A percentile compares a stretch with the other conserved stretches of the same genome.
Conservation (phyloP, 2,329 filamentous ascomycete species). For the Lasiodiplodia theobromae region DNA sequence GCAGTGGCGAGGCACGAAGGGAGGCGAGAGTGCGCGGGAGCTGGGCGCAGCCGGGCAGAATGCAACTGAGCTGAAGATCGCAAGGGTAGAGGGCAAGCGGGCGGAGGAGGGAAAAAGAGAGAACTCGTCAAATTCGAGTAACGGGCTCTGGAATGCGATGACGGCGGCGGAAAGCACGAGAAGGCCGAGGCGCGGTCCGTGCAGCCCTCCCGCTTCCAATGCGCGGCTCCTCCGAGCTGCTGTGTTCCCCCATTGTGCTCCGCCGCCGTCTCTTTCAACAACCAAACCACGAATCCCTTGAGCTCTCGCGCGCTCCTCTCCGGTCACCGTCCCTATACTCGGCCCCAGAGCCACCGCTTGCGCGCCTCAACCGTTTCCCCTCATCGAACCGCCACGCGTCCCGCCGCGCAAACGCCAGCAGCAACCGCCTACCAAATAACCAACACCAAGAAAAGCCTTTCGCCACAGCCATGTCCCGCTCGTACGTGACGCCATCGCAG, state of each 20-base stretch:
- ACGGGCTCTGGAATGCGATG: constrained; percentile 26
- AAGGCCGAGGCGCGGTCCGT: constrained; percentile 26
- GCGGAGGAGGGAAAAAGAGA: constrained; percentile 1
- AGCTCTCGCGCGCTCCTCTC: not conserved
- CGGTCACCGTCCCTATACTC: not conserved
- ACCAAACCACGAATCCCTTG: not conserved
- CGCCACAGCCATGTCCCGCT: constrained; percentile 6
- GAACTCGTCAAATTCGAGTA: constrained; percentile 16
- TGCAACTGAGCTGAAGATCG: not conserved
- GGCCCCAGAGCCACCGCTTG: not conserved
- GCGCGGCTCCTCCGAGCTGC: constrained; percentile 11
- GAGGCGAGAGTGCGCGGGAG: not conserved
- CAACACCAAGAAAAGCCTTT: constrained; percentile 35
- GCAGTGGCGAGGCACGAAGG: not conserved
- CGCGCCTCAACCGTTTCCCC: not conserved
- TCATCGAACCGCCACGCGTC: constrained; percentile 22
- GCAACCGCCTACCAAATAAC: not conserved
- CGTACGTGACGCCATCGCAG: constrained; percentile 70
- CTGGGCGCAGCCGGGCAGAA: not conserved
- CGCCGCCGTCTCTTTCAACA: not conserved
- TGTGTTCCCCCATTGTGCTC: not conserved
- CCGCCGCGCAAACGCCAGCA: not conserved
- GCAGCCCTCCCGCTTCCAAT: not conserved
- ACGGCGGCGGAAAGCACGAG: constrained; percentile 23
- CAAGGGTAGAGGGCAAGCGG: not conserved